Percentiles rank a stretch among this genome's conserved stretches.
Conservation (phyloP, 805 yeast species). For the Candida golubevii region DNA sequence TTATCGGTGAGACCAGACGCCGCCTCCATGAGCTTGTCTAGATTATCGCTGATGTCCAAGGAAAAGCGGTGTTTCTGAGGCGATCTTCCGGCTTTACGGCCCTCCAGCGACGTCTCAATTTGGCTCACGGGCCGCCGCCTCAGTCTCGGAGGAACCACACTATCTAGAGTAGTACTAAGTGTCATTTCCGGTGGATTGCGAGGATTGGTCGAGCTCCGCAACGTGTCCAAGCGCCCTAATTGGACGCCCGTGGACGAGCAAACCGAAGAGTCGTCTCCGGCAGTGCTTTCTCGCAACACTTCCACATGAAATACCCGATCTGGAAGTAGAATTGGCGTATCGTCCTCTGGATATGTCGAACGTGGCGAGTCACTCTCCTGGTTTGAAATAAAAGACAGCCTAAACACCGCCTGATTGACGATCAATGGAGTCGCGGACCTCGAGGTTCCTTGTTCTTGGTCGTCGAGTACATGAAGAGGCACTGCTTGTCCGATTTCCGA, state of each 20-base stretch:
- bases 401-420: not conserved
- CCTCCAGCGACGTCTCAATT: conserved; percentile 2
- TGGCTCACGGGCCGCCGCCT: conserved; percentile 35
- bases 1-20: conserved; percentile 19
- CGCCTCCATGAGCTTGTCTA: conserved; percentile 36
- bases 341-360: not conserved
- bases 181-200: conserved; percentile 25
- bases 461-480: conserved; percentile 10
- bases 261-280: conserved; percentile 13
- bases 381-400: no score
- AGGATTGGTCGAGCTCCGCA: conserved; percentile 10
- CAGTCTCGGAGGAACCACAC: conserved; percentile 38
- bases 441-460: conserved; percentile 1
- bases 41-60: conserved; percentile 31
- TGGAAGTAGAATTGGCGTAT: not conserved
- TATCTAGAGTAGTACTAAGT: conserved; percentile 33
- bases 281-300: not conserved
- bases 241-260: conserved; percentile 15
- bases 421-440: conserved; percentile 13
- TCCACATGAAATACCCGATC: no score
- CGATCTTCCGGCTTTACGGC: not conserved
- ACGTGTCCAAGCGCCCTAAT: conserved; percentile 21
- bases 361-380: not conserved
- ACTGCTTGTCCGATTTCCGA: conserved; percentile 23
- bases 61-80: conserved; percentile 18